These are phyloP conservation scores for Pythium phragmitis DNA, from an alignment of 352 stramenopile genomes.

Conservation along the genomic window DNA sequence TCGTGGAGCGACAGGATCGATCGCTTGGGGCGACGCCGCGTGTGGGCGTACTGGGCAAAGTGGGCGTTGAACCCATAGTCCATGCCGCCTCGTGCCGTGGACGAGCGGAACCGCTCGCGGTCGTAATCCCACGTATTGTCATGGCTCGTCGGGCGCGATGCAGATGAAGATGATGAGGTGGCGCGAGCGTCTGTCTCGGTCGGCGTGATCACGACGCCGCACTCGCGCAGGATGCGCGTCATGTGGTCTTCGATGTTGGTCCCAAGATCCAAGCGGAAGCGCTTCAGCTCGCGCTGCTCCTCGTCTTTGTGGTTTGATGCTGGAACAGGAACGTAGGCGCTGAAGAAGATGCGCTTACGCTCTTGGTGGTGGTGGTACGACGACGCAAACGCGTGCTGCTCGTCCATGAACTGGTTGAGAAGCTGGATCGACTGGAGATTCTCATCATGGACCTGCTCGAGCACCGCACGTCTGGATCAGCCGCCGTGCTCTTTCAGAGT, in stretches of 20 bases:
- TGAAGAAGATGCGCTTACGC: constrained; percentile 26
- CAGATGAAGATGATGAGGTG: neutral
- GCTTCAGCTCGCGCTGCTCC: constrained; percentile 27
- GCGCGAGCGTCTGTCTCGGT: neutral
- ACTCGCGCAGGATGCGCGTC: constrained; percentile 48
- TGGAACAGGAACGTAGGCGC: constrained; percentile 13
- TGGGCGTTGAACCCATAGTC: constrained; percentile 43
- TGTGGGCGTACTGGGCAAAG: constrained; percentile 36
- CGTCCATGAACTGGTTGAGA: constrained; percentile 73
- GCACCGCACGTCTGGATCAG: neutral
- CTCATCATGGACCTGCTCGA: constrained; percentile 50
- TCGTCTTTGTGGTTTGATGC: neutral
- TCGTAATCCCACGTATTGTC: constrained; percentile 15
- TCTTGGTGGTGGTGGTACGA: constrained; percentile 4
- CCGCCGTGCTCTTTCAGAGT: neutral
- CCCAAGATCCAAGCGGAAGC: constrained; percentile 47
- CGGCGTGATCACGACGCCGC: constrained; percentile 34
- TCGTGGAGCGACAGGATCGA: constrained; percentile 37
- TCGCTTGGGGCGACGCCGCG: constrained; percentile 17
- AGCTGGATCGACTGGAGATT: constrained; percentile 70
- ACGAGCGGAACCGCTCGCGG: neutral
- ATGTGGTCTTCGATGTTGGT: constrained; percentile 51
- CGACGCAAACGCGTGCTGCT: constrained; percentile 25
- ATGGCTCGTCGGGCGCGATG: neutral
- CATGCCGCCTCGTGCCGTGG: constrained; percentile 31